Base-by-base conservation (phyloP, 2,329 filamentous ascomycete species). In the Colletotrichum paranaense region DNA sequence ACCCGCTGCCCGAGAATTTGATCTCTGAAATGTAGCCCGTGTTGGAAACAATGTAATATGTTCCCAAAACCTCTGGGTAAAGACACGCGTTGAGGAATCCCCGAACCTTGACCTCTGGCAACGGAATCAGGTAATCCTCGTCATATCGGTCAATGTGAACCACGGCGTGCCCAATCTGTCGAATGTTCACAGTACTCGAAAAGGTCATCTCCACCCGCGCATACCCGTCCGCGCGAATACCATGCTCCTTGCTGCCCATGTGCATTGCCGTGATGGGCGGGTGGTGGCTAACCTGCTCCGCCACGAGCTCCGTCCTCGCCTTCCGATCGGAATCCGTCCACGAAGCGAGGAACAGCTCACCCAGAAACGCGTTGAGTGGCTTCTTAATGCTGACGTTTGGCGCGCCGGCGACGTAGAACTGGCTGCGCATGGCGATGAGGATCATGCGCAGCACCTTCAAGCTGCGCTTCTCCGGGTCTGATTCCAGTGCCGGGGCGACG, bases 211-310 rank as follows among this genome's bases (percentile, higher is more conserved):
- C 87, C 11, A 88, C 86, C 8, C 86, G 82, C 12, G 87, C 87
- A 62, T 88, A 88, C 3, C 87, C 87, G 73, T 88, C 83, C 3
- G 86, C 84, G 22, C 85, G 82, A 19, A 88, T 84, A 11, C 84
- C 83, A 67, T 85, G 80, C 14, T 82, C 79, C 19, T 79, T 75
- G 76, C 86, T 84, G 28, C 79, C 77, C 35, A 88, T 84, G 78
- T 87, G 86, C 79, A 88, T 87, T 2, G 87, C 87, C 3, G 87
- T 88, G 56, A 88, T 87, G 22, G 87, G 87, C 28, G 87, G 87
- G 77, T 89, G 87, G 73, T 89, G 87, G 75, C 84, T 86, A 73
- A 89, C 87, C 77, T 89, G 87, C 78, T 89, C 87, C 35, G 86
- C 81, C 5, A 84, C 78, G 24, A 84, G 78, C 4, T 76, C 73